Percentiles rank a stretch among this genome's conserved stretches.
phyloP scores from a whole-genome alignment of 2,329 filamentous ascomycete species.

The Aschersonia sp. region DNA sequence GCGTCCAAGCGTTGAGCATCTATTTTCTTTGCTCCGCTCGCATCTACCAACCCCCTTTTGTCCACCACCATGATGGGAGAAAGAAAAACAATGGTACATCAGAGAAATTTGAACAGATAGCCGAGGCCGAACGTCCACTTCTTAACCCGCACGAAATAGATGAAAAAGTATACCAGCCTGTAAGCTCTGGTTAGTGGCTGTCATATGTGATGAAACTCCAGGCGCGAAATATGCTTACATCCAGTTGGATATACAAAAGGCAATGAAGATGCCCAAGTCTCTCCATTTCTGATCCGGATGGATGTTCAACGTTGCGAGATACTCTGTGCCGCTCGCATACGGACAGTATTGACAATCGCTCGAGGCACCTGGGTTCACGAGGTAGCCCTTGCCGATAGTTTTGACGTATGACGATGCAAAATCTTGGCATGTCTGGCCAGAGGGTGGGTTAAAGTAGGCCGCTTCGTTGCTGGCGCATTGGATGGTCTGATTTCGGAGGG shows the following conservation, averaged over 20 bases:
- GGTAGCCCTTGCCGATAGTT: conserved; percentile 36
- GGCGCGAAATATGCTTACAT: conserved; percentile 10
- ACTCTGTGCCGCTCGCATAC: conserved; percentile 42
- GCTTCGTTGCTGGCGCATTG: conserved; percentile 23
- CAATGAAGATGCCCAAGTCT: conserved; percentile 56
- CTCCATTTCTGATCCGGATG: conserved; percentile 49
- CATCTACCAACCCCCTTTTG: no score
- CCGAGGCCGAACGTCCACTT: conserved; percentile 60
- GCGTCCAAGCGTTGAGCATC: no score
- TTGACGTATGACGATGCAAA: conserved; percentile 49
- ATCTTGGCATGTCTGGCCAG: conserved; percentile 45
- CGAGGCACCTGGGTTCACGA: conserved; percentile 46
- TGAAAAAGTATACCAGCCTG: conserved; percentile 57
- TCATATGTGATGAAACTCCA: neutral
- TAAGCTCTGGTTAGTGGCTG: neutral
- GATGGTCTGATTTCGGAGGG: conserved; percentile 13
- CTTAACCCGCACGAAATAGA: conserved; percentile 56
- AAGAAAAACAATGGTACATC: neutral
- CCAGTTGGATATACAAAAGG: conserved; percentile 59
- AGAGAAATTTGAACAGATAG: conserved; percentile 15
- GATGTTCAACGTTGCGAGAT: conserved; percentile 42
- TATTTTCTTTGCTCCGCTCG: no score
- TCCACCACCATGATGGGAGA: no score
- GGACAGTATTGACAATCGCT: conserved; percentile 56
- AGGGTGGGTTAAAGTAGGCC: conserved; percentile 41